Evolutionary conservation across 176 grass and related monocot genomes (phyloP), one percentile per base, ranked within the genome.

Genomic region (Canna indica): DNA sequence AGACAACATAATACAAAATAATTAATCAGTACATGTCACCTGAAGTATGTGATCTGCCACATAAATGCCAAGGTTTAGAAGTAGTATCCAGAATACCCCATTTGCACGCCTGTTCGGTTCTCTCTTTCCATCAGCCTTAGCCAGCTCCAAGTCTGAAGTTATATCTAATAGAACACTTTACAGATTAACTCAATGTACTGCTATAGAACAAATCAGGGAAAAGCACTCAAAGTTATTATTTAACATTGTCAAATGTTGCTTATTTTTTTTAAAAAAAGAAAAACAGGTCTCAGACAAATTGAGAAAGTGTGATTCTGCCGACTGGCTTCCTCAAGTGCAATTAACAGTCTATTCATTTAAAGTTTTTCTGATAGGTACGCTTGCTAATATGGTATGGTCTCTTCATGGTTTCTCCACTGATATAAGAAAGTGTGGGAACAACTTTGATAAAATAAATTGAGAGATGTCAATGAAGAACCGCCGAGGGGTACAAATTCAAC

Each of bases 61-160:
- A 52, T 99, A 99, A 79, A 90, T 22, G 20, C 86, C 86, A 27
- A 99, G 81, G 81, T 93, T 99, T 78, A 99, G 89, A 56, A 93
- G 84, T 68, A 99, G 76, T 81, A 99, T 93, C 94, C 94, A 93
- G 80, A 93, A 99, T 72, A 99, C 77, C 42, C 89, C 94, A 80
- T 85, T 93, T 3, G 73, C 65, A 35, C 86, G 78, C 25, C 69
- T 81, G 24, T 77, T 70, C 59, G 57, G 85, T 68, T 50, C 78
- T 41, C 75, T 76, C 75, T 78, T 90, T 39, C 81, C 86, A 71
- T 81, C 76, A 79, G 27, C 42, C 74, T 80, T 91, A 48, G 88
- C 86, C 34, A 99, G 81, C 86, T 99, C 94, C 77, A 99, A 77
- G 41, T 99, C 86, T 35, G 70, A 75, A 29, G 80, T 81, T 54